Conservation (phyloP, 495 filamentous ascomycete species). For the Aeminium ludgeri region DNA sequence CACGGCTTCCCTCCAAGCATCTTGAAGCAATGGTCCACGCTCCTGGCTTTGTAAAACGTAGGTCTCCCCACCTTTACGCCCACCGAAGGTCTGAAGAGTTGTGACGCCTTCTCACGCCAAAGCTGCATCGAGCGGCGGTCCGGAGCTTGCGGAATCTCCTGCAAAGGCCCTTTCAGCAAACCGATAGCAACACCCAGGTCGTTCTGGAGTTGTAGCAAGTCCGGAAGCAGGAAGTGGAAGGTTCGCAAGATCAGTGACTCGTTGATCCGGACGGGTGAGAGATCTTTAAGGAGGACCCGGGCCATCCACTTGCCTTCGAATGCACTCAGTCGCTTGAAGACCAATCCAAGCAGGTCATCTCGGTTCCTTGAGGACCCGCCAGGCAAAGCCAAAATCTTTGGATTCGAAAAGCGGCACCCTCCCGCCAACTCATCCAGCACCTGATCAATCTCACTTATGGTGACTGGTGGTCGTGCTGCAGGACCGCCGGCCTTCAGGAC, state of each 20-base stretch:
- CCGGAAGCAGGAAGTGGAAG: slow-evolving; percentile 32
- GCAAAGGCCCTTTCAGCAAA: slow-evolving; percentile 22
- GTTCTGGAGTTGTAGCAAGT: slow-evolving; percentile 50
- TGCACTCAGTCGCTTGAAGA: slow-evolving; percentile 46
- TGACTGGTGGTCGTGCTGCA: slow-evolving; percentile 31
- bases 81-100: slow-evolving; percentile 38
- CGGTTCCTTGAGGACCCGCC: slow-evolving; percentile 30
- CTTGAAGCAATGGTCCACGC: slow-evolving; percentile 56
- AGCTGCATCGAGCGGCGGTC: slow-evolving; percentile 23
- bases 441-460: slow-evolving; percentile 58
- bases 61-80: slow-evolving; percentile 64
- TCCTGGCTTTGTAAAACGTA: slow-evolving; percentile 55
- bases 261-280: slow-evolving; percentile 41
- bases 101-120: slow-evolving; percentile 26
- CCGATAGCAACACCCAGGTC: slow-evolving; percentile 36
- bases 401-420: slow-evolving; percentile 50
- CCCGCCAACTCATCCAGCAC: slow-evolving; percentile 47
- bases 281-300: slow-evolving; percentile 62
- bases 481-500: slow-evolving; percentile 37
- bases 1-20: slow-evolving; percentile 42
- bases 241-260: slow-evolving; percentile 21
- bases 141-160: slow-evolving; percentile 15
- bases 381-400: slow-evolving; percentile 29
- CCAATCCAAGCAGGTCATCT: slow-evolving; percentile 26
- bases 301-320: slow-evolving; percentile 82